Percentiles rank a stretch among this genome's conserved stretches.
Conservation (phyloP, 768 basidiomycete species). For the Kwoniella sp. region DNA sequence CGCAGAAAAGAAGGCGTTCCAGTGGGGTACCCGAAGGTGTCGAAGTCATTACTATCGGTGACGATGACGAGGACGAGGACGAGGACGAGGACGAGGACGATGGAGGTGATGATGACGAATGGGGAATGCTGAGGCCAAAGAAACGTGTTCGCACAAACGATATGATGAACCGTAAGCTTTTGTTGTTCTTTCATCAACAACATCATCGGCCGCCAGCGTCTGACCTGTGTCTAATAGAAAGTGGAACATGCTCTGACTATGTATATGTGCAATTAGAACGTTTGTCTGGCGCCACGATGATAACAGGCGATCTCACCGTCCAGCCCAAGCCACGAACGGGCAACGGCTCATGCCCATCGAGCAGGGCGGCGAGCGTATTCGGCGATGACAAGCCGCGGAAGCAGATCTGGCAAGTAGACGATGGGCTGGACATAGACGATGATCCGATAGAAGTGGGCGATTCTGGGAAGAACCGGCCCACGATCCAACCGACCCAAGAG, state of each 20-base stretch:
- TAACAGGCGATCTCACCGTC: neutral
- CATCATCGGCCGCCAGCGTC: too few relatives aligned
- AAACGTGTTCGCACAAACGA: neutral
- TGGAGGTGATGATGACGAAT: neutral
- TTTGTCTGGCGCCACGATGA: neutral
- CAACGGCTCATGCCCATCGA: neutral
- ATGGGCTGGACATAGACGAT: neutral
- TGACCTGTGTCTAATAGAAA: too few relatives aligned
- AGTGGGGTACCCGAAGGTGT: conserved; percentile 1
- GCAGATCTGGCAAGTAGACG: neutral
- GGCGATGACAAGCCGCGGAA: neutral
- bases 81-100: neutral
- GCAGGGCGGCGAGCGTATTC: neutral
- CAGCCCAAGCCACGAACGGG: neutral
- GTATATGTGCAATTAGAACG: neutral
- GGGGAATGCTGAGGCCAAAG: neutral
- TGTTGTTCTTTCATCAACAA: too few relatives aligned
- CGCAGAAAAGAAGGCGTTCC: neutral
- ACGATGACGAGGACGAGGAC: neutral
- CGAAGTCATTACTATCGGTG: neutral
- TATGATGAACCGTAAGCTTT: too few relatives aligned
- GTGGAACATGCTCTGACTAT: neutral
- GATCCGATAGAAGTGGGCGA: neutral
- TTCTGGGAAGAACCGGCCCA: neutral
- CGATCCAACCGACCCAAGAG: neutral